These are phyloP conservation scores for Tolypocladium tropicale DNA, from an alignment of 2,329 filamentous ascomycete genomes.

Conservation along the genomic window DNA sequence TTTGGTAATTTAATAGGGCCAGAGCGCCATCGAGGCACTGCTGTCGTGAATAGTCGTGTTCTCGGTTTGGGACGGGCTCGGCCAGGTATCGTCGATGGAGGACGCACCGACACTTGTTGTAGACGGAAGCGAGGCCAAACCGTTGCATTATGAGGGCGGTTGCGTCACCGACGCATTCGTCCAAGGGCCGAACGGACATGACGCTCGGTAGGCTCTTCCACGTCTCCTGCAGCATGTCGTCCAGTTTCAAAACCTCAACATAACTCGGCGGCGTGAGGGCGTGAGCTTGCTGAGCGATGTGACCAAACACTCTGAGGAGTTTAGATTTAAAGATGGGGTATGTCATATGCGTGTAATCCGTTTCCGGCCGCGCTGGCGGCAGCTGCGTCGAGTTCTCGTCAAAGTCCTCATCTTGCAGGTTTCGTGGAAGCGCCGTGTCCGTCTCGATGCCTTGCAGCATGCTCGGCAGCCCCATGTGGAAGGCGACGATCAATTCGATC, in stretches of 20 bases:
- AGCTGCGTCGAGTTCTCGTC: slow-evolving; percentile 41
- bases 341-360: slow-evolving; percentile 48
- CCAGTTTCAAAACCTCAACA: slow-evolving; percentile 36
- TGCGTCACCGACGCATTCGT: slow-evolving; percentile 37
- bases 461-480: slow-evolving; percentile 57
- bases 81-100: slow-evolving; percentile 43
- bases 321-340: slow-evolving; percentile 43
- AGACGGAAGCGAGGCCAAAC: slow-evolving; percentile 40
- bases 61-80: slow-evolving; percentile 26
- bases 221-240: slow-evolving; percentile 31
- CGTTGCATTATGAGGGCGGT: slow-evolving; percentile 38
- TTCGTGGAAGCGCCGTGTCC: slow-evolving; percentile 51
- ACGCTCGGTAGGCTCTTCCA: slow-evolving; percentile 36
- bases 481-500: slow-evolving; percentile 54
- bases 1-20: slow-evolving; percentile 36
- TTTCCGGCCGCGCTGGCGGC: slow-evolving; percentile 44
- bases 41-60: slow-evolving; percentile 42
- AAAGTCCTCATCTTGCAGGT: slow-evolving; percentile 58
- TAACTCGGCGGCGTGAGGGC: slow-evolving; percentile 36
- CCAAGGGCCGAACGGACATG: slow-evolving; percentile 37
- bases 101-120: slow-evolving; percentile 45
- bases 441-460: slow-evolving; percentile 55
- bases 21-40: slow-evolving; percentile 40
- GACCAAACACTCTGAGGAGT: slow-evolving; percentile 36
- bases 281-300: slow-evolving; percentile 40